Percentiles rank a stretch among this genome's conserved stretches.
Evolutionary conservation across 257 asterid species (phyloP).

Genomic region (Capsicum chinense): DNA sequence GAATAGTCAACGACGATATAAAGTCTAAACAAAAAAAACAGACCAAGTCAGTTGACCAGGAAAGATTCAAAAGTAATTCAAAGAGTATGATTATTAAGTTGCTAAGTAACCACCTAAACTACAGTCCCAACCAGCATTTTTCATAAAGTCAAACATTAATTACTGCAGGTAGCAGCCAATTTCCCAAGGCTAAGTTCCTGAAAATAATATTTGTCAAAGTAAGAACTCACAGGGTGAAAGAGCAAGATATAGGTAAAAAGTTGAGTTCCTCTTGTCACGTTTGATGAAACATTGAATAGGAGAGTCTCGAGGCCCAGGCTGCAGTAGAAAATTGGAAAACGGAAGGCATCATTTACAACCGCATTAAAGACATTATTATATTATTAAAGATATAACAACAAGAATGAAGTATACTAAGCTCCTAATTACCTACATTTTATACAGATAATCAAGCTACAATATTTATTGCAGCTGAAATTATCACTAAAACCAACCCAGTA

Average conservation of each 20-base stretch:
- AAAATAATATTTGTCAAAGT: constrained; percentile 21
- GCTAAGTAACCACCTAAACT: constrained; percentile 9
- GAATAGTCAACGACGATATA: neutral
- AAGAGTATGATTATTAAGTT: neutral
- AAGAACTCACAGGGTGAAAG: constrained; percentile 75
- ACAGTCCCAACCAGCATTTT: neutral
- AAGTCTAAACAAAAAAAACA: constrained; percentile 16
- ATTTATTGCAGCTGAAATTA: neutral
- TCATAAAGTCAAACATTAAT: constrained; percentile 18
- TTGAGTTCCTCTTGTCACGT: constrained; percentile 88
- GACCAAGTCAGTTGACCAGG: constrained; percentile 31
- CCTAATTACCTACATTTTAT: neutral
- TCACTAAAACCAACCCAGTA: neutral
- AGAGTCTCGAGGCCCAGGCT: constrained; percentile 88
- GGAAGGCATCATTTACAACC: neutral
- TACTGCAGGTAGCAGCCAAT: neutral
- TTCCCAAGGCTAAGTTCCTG: constrained; percentile 10
- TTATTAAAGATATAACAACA: neutral
- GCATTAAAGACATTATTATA: neutral
- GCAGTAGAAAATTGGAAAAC: constrained; percentile 41
- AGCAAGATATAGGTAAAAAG: constrained; percentile 81
- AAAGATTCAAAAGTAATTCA: neutral
- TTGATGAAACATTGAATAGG: constrained; percentile 84
- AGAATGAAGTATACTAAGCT: neutral
- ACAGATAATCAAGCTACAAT: neutral